phyloP scores from a whole-genome alignment of 2,329 filamentous ascomycete genomes.

The Phialophora macrospora region DNA sequence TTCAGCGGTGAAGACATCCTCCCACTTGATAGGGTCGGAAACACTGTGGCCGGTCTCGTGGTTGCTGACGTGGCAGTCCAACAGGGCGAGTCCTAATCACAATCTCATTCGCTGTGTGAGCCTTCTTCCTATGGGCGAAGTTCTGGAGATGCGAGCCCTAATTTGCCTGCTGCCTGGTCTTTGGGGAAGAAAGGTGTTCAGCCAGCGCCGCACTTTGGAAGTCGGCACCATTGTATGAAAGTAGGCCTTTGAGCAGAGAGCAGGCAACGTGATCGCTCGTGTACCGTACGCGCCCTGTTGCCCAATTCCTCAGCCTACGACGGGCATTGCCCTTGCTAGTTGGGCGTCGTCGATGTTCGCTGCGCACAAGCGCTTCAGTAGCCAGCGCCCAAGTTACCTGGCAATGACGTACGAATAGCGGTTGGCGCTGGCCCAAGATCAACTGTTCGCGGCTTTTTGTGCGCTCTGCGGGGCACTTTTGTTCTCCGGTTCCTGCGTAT shows the following conservation, averaged over 20 bases:
- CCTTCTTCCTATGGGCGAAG: background rate
- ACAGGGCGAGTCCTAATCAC: conserved; percentile 6
- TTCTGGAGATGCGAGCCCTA: background rate
- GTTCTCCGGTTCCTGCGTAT: conserved; percentile 15
- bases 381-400: conserved; percentile 3
- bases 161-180: background rate
- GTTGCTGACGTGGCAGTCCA: conserved; percentile 20
- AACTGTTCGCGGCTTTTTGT: conserved; percentile 13
- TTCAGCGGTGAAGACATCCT: conserved; percentile 3
- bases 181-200: background rate
- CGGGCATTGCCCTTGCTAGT: conserved; percentile 13
- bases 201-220: background rate
- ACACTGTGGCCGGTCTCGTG: conserved; percentile 1
- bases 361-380: background rate
- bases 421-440: background rate
- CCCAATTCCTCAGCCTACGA: background rate
- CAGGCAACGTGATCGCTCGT: background rate
- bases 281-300: conserved; percentile 1
- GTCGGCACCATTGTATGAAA: background rate
- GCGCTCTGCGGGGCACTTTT: conserved; percentile 10
- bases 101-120: conserved; percentile 6
- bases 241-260: background rate
- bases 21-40: background rate
- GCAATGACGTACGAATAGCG: conserved; percentile 3
- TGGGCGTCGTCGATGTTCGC: conserved; percentile 13